Conservation (phyloP, 345 rosid genomes). For the Psidium friedrichsthalianum region DNA sequence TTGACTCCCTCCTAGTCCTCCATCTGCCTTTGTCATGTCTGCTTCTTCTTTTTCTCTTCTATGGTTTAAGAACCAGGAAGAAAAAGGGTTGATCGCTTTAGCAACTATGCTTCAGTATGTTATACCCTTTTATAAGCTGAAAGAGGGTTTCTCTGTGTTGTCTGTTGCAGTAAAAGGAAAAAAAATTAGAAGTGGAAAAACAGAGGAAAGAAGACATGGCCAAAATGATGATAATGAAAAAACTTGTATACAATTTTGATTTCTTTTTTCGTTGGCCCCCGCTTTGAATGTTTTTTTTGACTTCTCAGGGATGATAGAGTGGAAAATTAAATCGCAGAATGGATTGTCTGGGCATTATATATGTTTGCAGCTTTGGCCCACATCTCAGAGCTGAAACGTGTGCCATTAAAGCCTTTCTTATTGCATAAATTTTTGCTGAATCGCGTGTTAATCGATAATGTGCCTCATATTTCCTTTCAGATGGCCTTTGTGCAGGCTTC, state of each 20-base stretch:
- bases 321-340: neutral
- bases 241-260: neutral
- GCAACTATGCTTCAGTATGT: neutral
- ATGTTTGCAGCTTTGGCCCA: constrained; percentile 1
- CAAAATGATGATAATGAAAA: neutral
- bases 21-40: constrained; percentile 14
- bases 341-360: neutral
- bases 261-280: neutral
- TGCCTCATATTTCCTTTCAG: neutral
- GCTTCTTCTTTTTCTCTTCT: neutral
- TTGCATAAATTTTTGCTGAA: neutral
- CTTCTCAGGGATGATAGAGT: neutral
- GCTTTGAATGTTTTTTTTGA: neutral
- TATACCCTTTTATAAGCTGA: neutral
- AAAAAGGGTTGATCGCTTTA: neutral
- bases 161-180: neutral
- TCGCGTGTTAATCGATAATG: neutral
- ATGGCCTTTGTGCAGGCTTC: neutral
- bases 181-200: neutral
- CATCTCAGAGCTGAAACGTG: neutral
- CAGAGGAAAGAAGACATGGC: neutral
- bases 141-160: neutral
- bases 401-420: neutral
- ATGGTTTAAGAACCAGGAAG: neutral
- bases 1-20: constrained; percentile 8